Base-by-base conservation (phyloP, 306 rosid genomes). In the Pachyrhizus erosus region DNA sequence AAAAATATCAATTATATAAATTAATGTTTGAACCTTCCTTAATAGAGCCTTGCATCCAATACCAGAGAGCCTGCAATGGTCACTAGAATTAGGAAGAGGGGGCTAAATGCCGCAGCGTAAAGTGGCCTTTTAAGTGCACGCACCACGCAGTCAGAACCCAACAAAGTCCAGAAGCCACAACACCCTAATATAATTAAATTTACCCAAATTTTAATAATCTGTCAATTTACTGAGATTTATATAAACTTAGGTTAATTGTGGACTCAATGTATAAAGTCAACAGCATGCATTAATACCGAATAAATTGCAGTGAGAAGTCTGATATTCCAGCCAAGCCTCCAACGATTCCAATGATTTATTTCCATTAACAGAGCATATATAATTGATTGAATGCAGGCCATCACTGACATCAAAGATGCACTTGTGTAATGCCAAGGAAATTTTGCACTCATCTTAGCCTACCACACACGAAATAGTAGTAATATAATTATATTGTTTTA, bases 351-450 rank as follows among this genome's bases (percentile, higher is more conserved):
- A 66, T 64, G 20, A 15, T 75, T 73, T 75, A 61, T 68, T 84
- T 80, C 84, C 69, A 67, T 42, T 26, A 11, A 75, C 7, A 84
- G 39, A 3, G 87, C 78, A 55, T 68, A 80, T 68, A 60, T 46
- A 4, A 60, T 20, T 46, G 81, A 61, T 21, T 84, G 84, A 23
- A 80, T 80, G 4, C 69, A 60, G 1, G 74, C 87, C 87, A 84
- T 84, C 31, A 58, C 69, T n/a, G 82, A 84, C 87, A 84, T 80
- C 78, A 84, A 80, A 7, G 87, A 79, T 2, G 84, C 87, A 75
- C 84, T 80, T 26, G 82, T 68, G 51, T 69, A 80, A 7, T 51
- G 78, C 78, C 82, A 80, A n/a, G 84, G 82, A 49, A 84, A 84
- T 0, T 80, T 75, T 14, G 60, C 75, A 80, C 87, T 68, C 84